These are phyloP conservation scores for Phytophthora pluvialis DNA, from an alignment of 352 stramenopile species.

Conservation along the genomic window DNA sequence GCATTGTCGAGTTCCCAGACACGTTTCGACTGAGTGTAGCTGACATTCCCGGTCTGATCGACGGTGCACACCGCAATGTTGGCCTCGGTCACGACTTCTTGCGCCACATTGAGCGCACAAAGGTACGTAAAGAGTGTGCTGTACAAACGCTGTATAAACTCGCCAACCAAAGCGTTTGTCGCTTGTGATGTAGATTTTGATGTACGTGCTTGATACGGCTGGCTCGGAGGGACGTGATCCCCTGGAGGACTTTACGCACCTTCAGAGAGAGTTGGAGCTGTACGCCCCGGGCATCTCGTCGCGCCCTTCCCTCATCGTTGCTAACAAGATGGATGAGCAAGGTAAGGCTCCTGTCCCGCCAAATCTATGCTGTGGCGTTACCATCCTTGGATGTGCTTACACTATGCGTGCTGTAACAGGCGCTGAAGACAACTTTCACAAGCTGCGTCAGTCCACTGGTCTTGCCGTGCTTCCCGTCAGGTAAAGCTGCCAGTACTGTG, in stretches of 20 bases:
- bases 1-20: constrained; percentile 95
- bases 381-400: not conserved
- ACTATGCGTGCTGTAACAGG: constrained; percentile 27
- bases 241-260: constrained; percentile 72
- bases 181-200: constrained; percentile 59
- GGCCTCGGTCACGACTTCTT: constrained; percentile 99
- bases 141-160: not conserved
- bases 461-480: constrained; percentile 83
- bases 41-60: constrained; percentile 90
- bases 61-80: constrained; percentile 94
- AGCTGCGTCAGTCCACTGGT: constrained; percentile 72
- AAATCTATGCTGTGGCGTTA: not conserved
- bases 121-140: constrained; percentile 57
- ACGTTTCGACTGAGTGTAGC: constrained; percentile 92
- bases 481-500: constrained; percentile 26
- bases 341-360: constrained; percentile 27
- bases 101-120: constrained; percentile 98
- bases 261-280: constrained; percentile 87
- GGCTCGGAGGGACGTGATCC: constrained; percentile 83
- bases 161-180: not conserved
- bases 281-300: constrained; percentile 89
- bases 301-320: constrained; percentile 83
- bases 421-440: constrained; percentile 82
- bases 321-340: constrained; percentile 92
- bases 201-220: constrained; percentile 88